phyloP scores from a whole-genome alignment of 192 early-diverging fungal genomes.

The Umbelopsis sp. region DNA sequence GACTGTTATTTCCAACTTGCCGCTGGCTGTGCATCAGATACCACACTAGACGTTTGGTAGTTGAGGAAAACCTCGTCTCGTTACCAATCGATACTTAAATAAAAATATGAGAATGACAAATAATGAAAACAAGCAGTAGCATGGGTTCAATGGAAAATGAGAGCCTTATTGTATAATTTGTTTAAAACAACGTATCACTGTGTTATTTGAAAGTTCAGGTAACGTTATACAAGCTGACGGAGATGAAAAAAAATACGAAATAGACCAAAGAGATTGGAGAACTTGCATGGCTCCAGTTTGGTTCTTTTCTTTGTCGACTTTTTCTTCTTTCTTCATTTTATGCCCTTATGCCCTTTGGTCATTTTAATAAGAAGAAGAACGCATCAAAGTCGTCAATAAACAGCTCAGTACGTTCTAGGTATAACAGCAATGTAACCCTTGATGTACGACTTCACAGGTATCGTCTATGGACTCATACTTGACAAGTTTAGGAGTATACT shows the following conservation, averaged over 20 bases:
- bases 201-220: not conserved
- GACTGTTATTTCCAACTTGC: too few species aligned
- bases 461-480: not conserved
- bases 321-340: not conserved
- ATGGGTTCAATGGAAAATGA: too few species aligned
- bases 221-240: slow-evolving; percentile 1
- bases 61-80: too few species aligned
- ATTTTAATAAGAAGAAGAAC: slow-evolving; percentile 2
- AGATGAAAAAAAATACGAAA: slow-evolving; percentile 3
- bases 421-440: not conserved
- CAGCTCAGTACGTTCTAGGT: not conserved
- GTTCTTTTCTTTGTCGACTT: not conserved
- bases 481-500: not conserved
- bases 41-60: too few species aligned
- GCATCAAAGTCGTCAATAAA: not conserved
- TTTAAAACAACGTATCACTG: too few species aligned
- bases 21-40: too few species aligned
- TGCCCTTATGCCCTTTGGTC: slow-evolving; percentile 1
- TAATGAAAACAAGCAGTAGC: too few species aligned
- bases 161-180: too few species aligned
- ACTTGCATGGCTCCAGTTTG: not conserved
- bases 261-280: not conserved
- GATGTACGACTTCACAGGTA: not conserved
- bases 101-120: too few species aligned
- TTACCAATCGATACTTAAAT: too few species aligned